Evolutionary conservation across 495 filamentous ascomycete species (phyloP).

Genomic region (Chaetomium cochliodes): DNA sequence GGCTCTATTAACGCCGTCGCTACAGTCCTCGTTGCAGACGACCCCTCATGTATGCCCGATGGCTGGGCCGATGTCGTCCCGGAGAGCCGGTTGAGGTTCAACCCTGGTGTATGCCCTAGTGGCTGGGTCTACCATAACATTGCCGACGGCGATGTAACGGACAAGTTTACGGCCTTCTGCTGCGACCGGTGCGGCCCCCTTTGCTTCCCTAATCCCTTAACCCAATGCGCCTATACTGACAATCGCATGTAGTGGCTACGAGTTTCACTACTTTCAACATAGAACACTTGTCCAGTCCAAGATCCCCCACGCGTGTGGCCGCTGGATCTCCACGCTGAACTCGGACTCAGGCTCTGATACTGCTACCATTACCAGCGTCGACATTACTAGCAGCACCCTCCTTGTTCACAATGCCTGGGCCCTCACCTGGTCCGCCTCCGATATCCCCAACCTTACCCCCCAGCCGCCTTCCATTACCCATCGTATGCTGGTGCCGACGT

Average conservation of each 20-base stretch:
- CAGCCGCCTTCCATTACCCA: neutral
- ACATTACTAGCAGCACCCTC: too few relatives aligned
- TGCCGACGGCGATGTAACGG: neutral
- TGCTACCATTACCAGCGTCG: too few relatives aligned
- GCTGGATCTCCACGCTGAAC: neutral
- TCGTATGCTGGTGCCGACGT: neutral
- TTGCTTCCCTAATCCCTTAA: too few relatives aligned
- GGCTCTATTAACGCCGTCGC: too few relatives aligned
- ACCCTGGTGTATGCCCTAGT: neutral
- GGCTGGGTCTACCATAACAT: slow-evolving; percentile 1
- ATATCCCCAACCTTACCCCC: neutral
- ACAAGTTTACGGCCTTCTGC: slow-evolving; percentile 1
- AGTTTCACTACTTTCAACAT: neutral
- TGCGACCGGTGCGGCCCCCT: neutral
- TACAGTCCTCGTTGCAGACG: too few relatives aligned
- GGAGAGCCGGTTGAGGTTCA: neutral
- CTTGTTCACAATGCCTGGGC: neutral
- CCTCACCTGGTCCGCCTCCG: neutral
- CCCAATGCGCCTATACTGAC: too few relatives aligned
- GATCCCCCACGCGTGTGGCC: slow-evolving; percentile 1
- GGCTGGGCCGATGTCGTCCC: too few relatives aligned
- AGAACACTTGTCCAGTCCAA: neutral
- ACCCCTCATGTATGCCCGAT: too few relatives aligned
- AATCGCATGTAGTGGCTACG: too few relatives aligned
- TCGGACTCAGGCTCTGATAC: neutral